Percentiles rank a stretch among this genome's conserved stretches.
Conservation (phyloP, 73 alveolate species). For the Loxodes magnus region DNA sequence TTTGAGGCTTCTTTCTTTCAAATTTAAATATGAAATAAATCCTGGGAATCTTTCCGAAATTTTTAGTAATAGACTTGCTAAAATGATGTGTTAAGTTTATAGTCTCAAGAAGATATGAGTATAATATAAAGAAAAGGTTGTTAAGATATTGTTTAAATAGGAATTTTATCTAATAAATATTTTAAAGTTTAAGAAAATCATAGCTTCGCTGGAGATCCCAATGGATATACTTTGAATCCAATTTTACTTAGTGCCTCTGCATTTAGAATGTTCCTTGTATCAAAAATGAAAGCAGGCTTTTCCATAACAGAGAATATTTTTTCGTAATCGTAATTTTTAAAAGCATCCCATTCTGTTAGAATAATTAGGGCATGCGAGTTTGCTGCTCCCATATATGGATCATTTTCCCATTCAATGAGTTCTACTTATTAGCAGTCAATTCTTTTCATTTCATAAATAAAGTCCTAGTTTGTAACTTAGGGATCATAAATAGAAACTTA, state of each 20-base stretch:
- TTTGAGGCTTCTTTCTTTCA: no score
- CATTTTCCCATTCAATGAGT: background rate
- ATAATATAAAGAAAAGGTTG: no score
- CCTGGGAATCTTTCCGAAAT: no score
- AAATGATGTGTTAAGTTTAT: no score
- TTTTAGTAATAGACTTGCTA: no score
- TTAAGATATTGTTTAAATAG: no score
- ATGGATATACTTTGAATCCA: slow-evolving; percentile 1
- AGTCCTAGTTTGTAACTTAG: slow-evolving; percentile 29
- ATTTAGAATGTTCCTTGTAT: slow-evolving; percentile 36
- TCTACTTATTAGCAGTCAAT: background rate
- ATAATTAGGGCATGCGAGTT: slow-evolving; percentile 45
- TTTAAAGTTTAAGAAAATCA: no score
- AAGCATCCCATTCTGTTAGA: slow-evolving; percentile 84
- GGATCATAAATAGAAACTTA: slow-evolving; percentile 58
- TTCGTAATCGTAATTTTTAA: slow-evolving; percentile 30
- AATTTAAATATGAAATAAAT: no score
- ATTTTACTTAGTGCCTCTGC: slow-evolving; percentile 1
- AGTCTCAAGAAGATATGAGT: no score
- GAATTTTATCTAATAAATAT: no score
- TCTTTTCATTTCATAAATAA: slow-evolving; percentile 50
- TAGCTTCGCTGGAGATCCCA: no score
- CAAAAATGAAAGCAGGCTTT: slow-evolving; percentile 44
- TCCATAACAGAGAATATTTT: slow-evolving; percentile 15
- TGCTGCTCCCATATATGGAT: slow-evolving; percentile 24